Evolutionary conservation across 208 protist genomes (phyloP), one percentile per base, ranked within the genome.

Genomic region (Cochliopodium minus): DNA sequence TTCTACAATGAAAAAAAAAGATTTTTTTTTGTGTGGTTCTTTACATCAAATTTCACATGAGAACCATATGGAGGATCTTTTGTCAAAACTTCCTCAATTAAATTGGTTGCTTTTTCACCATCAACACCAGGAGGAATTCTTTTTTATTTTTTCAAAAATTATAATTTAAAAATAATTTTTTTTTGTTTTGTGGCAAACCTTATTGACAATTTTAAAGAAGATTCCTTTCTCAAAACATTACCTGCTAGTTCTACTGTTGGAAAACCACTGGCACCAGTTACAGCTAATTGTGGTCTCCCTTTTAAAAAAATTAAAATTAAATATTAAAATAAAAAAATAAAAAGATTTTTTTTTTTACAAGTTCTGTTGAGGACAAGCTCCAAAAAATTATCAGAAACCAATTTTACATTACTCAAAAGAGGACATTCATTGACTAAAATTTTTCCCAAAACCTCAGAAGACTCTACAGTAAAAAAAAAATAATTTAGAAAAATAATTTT

Each of bases 141-240:
- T n/a, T n/a, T n/a, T n/a, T n/a, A n/a, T n/a, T n/a, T n/a, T n/a
- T n/a, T n/a, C n/a, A n/a, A n/a, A n/a, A n/a, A n/a, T n/a, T n/a
- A n/a, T n/a, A n/a, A n/a, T n/a, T n/a, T n/a, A n/a, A n/a, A n/a
- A n/a, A n/a, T n/a, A n/a, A n/a, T n/a, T n/a, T n/a, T n/a, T n/a
- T n/a, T n/a, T n/a, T n/a, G n/a, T n/a, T n/a, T n/a, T n/a, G n/a
- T n/a, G n/a, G n/a, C n/a, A n/a, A n/a, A n/a, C 25, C 89, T 82
- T 36, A 94, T 53, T 0, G 86, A 92, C 11, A 94, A 62, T 60
- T 90, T 91, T 34, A 93, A n/a, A 10, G 73, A 62, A 23, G 85
- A 91, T 29, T 71, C 47, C 29, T 76, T 69, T 48, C 86, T 76
- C 46, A 93, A 76, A 4, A 95, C 90, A 62, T 95, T 94, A 35